These are phyloP conservation scores for Phytophthora cryptogea DNA, from an alignment of 352 stramenopile genomes.

Conservation along the genomic window DNA sequence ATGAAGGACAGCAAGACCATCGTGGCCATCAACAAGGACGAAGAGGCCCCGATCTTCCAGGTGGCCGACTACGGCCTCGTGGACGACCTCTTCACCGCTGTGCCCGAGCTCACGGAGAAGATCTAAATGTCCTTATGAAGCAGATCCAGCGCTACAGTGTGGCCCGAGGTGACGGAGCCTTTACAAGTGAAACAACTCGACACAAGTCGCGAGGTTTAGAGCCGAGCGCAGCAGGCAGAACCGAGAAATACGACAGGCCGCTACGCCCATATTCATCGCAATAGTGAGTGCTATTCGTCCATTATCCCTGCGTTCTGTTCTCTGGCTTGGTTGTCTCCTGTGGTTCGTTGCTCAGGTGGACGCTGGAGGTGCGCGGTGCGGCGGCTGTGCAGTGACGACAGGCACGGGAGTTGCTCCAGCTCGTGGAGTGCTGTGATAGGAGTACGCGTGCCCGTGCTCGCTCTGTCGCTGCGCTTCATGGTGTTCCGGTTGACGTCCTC, in stretches of 20 bases:
- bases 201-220: conserved; percentile 9
- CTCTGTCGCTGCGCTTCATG: conserved; percentile 6
- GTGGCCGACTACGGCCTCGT: conserved; percentile 99
- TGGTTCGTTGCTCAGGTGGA: not conserved
- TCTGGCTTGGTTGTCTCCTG: not conserved
- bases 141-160: not conserved
- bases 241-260: conserved; percentile 16
- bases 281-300: conserved; percentile 35
- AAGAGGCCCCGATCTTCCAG: conserved; percentile 99
- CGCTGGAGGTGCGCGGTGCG: not conserved
- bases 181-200: not conserved
- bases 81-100: conserved; percentile 97
- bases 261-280: conserved; percentile 25
- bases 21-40: conserved; percentile 99
- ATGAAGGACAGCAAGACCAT: conserved; percentile 99
- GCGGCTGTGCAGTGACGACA: conserved; percentile 20
- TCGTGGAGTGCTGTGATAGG: conserved; percentile 13
- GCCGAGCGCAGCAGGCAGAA: conserved; percentile 13
- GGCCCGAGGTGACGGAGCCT: no score
- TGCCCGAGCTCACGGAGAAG: conserved; percentile 98
- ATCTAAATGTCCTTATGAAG: conserved; percentile 71
- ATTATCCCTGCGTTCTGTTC: conserved; percentile 15
- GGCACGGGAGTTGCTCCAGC: conserved; percentile 19
- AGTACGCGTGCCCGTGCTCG: conserved; percentile 3
- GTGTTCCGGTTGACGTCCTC: not conserved